These are phyloP conservation scores for Pilatotrama ljubarskyi DNA, from an alignment of 768 basidiomycete genomes.

Conservation along the genomic window DNA sequence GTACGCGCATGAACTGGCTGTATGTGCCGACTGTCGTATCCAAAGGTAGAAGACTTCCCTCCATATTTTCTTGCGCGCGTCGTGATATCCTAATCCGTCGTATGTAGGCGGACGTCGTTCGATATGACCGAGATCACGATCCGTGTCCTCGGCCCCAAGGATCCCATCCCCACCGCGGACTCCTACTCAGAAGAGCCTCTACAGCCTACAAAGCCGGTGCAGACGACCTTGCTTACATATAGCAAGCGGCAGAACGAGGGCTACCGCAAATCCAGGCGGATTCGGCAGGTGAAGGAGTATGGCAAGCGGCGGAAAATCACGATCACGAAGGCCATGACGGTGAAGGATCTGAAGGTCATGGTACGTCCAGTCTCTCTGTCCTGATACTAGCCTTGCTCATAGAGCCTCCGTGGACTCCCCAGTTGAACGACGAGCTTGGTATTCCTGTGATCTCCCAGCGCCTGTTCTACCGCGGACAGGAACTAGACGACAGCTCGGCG, in stretches of 20 bases:
- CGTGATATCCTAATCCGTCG: slow-evolving; percentile 5
- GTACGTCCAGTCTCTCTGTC: slow-evolving; percentile 38
- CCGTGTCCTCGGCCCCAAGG: slow-evolving; percentile 42
- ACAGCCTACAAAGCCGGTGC: slow-evolving; percentile 6
- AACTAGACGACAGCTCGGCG: slow-evolving; percentile 61
- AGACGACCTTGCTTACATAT: slow-evolving; percentile 32
- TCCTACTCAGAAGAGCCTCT: slow-evolving; percentile 30
- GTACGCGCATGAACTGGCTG: slow-evolving; percentile 50
- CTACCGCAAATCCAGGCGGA: slow-evolving; percentile 61
- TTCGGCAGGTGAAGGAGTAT: slow-evolving; percentile 56
- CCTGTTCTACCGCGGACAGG: slow-evolving; percentile 59
- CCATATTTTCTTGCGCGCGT: background rate
- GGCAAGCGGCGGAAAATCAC: slow-evolving; percentile 52
- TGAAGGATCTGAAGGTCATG: slow-evolving; percentile 79
- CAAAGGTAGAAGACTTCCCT: slow-evolving; percentile 53
- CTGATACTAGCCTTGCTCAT: background rate
- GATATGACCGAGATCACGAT: slow-evolving; percentile 62
- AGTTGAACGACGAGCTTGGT: slow-evolving; percentile 63
- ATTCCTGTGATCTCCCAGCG: slow-evolving; percentile 80
- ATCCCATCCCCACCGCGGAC: slow-evolving; percentile 31
- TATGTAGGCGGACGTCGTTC: slow-evolving; percentile 54
- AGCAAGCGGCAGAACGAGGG: slow-evolving; percentile 43
- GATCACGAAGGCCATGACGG: slow-evolving; percentile 63
- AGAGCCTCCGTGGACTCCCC: background rate
- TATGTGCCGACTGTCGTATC: slow-evolving; percentile 62